Base-by-base conservation (phyloP, 306 rosid species). In the Boehmeria nivea region DNA sequence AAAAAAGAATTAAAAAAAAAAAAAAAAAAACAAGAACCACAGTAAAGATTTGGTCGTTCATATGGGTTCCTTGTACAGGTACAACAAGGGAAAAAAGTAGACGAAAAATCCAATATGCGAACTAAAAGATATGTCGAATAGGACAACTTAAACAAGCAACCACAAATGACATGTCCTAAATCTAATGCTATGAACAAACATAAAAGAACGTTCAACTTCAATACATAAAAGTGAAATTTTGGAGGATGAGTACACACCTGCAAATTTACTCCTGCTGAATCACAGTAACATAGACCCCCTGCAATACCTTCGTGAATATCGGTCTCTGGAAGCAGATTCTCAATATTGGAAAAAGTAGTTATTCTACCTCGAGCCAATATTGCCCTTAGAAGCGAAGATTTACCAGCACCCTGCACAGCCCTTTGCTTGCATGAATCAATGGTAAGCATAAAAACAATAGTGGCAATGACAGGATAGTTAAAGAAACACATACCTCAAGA, bases 351-450 rank as follows among this genome's bases (percentile, higher is more conserved):
- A 36, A 78, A 54, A 66, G 78, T 57, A 57, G 73, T 72, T 51
- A 66, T 61, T 67, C 75, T 78, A 53, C 83, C 77, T 73, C 79
- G 85, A 63, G 73, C 54, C 65, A 86, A 51, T 60, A 91, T 78
- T 53, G 96, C 96, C 86, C 81, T 87, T 54, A 91, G 72, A 69
- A 91, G 98, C 53, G 89, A 82, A 67, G 95, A 84, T 82, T 87
- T 91, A 61, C 96, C 93, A 23, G 98, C 80, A 70, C 96, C 98
- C 96, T 91, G 65, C 45, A 78, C 44, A 59, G 50, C 26, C 69
- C 66, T 63, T 50, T 72, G 47, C 68, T 66, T 65, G 51, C 11
- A 59, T 50, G 27, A 57, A 43, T 76, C 58, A 40, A 46, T 50
- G 59, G 23, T 47, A 60, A 50, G 25, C 33, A 61, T 46, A 33